Evolutionary conservation across 163 green algal genomes (phyloP).

Genomic region (Prototheca stagnorum): DNA sequence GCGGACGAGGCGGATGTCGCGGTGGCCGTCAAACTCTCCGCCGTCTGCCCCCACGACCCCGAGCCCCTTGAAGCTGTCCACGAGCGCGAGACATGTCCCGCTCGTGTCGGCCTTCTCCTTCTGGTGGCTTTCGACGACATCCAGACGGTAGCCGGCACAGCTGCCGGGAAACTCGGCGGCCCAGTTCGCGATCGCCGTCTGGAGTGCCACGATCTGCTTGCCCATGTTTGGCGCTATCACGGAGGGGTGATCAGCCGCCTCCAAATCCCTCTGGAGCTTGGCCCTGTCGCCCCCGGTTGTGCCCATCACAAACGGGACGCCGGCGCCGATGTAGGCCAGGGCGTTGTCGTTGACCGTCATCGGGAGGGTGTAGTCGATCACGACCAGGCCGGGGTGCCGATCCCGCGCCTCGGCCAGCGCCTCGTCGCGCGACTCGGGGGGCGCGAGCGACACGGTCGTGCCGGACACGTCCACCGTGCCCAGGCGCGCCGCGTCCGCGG

Average conservation of each 20-base stretch:
- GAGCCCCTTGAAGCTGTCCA: constrained; percentile 57
- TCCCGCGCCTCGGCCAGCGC: constrained; percentile 21
- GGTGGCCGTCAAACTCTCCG: constrained; percentile 11
- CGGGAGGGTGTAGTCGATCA: constrained; percentile 89
- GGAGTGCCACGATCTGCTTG: constrained; percentile 93
- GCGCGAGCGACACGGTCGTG: constrained; percentile 58
- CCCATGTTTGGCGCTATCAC: constrained; percentile 98
- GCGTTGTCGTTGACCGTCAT: constrained; percentile 74
- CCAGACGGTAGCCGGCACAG: constrained; percentile 86
- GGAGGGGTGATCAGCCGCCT: constrained; percentile 47
- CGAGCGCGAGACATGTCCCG: constrained; percentile 88
- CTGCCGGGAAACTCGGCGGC: constrained; percentile 69
- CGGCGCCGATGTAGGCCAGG: constrained; percentile 47
- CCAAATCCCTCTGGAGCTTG: constrained; percentile 45
- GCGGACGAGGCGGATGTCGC: constrained; percentile 73
- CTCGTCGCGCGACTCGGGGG: constrained; percentile 39
- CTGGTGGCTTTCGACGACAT: constrained; percentile 87
- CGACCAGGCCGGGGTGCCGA: constrained; percentile 55
- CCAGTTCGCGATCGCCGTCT: constrained; percentile 81
- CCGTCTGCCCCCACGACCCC: constrained; percentile 35
- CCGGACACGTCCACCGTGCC: constrained; percentile 45
- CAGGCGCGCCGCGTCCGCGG: constrained; percentile 33
- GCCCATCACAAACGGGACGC: constrained; percentile 92
- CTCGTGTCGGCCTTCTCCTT: constrained; percentile 87
- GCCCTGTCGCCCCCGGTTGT: constrained; percentile 86